phyloP scores from a whole-genome alignment of 805 yeast species.

The Cyberlindnera suaveolens region DNA sequence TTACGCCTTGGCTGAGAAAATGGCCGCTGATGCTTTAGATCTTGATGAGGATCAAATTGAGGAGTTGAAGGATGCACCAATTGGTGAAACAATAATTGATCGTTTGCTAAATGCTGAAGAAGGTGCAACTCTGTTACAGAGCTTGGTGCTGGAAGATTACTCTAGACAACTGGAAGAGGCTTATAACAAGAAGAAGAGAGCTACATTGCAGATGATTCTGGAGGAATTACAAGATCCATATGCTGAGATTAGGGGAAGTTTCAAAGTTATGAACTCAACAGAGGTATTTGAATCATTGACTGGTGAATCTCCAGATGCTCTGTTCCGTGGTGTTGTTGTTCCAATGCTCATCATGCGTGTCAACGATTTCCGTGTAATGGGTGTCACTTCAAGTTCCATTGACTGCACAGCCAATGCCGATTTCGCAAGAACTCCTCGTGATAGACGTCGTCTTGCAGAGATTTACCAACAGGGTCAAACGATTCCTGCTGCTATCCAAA shows the following conservation, averaged over 20 bases:
- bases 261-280: slow-evolving; percentile 54
- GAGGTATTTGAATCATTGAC: slow-evolving; percentile 87
- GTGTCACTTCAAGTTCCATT: slow-evolving; percentile 53
- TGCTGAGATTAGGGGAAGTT: slow-evolving; percentile 75
- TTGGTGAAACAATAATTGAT: slow-evolving; percentile 64
- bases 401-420: slow-evolving; percentile 46
- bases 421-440: slow-evolving; percentile 34
- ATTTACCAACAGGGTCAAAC: slow-evolving; percentile 65
- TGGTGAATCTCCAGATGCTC: slow-evolving; percentile 71
- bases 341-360: slow-evolving; percentile 72
- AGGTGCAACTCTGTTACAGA: slow-evolving; percentile 71
- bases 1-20: slow-evolving; percentile 89
- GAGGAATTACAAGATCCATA: slow-evolving; percentile 84
- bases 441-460: slow-evolving; percentile 32
- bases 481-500: slow-evolving; percentile 71
- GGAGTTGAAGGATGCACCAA: slow-evolving; percentile 59
- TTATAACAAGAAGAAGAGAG: slow-evolving; percentile 67
- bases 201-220: slow-evolving; percentile 76
- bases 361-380: slow-evolving; percentile 35
- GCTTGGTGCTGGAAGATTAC: slow-evolving; percentile 82
- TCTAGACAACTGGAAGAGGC: slow-evolving; percentile 79
- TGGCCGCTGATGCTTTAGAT: slow-evolving; percentile 97
- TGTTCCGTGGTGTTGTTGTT: slow-evolving; percentile 62
- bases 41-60: slow-evolving; percentile 89
- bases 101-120: slow-evolving; percentile 60